phyloP scores from a whole-genome alignment of 192 early-diverging fungal genomes.

The Anaeromyces robustus region DNA sequence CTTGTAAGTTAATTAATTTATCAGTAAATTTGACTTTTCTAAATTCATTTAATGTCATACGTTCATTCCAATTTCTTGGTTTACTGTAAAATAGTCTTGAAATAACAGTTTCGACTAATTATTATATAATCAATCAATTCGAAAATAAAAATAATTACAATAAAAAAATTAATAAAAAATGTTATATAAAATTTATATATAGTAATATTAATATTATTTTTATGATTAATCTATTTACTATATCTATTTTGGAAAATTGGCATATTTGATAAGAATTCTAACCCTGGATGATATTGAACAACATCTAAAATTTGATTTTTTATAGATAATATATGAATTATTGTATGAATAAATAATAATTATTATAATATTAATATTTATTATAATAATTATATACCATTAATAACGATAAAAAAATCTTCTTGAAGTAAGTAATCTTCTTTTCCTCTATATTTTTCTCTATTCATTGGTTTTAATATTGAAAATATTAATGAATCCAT shows the following conservation, averaged over 20 bases:
- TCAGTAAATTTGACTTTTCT: slow-evolving; percentile 42
- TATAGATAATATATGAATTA: no score
- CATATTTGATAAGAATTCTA: slow-evolving; percentile 68
- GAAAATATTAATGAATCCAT: slow-evolving; percentile 5
- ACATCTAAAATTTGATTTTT: no score
- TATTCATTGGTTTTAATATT: slow-evolving; percentile 1
- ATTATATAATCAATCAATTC: no score
- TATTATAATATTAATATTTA: no score
- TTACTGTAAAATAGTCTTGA: slow-evolving; percentile 72
- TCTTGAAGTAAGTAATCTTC: background rate
- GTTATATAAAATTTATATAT: no score
- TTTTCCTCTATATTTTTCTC: background rate
- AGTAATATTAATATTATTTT: no score
- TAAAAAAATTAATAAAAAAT: no score
- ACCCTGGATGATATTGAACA: slow-evolving; percentile 68
- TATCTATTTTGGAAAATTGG: slow-evolving; percentile 74
- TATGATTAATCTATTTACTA: no score
- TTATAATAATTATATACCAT: background rate
- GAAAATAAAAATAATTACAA: no score
- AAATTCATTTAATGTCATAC: slow-evolving; percentile 64
- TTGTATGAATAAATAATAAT: no score
- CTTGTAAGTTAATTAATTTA: slow-evolving; percentile 37
- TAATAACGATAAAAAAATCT: background rate
- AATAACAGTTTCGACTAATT: slow-evolving; percentile 68
- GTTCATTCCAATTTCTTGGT: slow-evolving; percentile 42